Percentiles rank a stretch among this genome's conserved stretches.
phyloP scores from a whole-genome alignment of 345 rosid species.

The Populus tremula region DNA sequence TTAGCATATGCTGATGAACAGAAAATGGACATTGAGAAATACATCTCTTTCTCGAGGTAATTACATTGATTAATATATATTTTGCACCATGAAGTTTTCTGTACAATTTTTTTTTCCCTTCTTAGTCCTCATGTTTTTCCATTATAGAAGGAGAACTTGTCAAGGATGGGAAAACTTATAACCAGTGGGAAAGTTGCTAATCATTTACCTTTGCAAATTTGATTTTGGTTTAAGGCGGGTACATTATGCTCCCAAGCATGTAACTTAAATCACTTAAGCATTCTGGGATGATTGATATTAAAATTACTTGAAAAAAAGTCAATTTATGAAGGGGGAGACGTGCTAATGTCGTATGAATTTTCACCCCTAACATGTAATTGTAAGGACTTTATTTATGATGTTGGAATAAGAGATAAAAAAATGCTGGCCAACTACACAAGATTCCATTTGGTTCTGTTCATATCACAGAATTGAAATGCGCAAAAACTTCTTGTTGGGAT shows the following conservation, averaged over 20 bases:
- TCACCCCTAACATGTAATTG: background rate
- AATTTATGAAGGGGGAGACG: background rate
- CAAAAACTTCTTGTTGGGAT: background rate
- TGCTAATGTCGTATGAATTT: background rate
- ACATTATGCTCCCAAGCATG: background rate
- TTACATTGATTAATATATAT: background rate
- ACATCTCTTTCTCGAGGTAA: conserved; percentile 52
- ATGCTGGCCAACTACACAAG: background rate
- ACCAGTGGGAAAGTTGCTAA: background rate
- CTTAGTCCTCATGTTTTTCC: background rate
- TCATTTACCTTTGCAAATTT: background rate
- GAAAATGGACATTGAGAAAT: conserved; percentile 52
- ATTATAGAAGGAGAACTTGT: background rate
- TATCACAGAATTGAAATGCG: background rate
- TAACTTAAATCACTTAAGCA: background rate
- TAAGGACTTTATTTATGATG: background rate
- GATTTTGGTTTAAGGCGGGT: background rate
- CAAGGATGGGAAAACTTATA: background rate
- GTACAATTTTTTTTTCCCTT: background rate
- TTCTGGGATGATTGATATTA: background rate
- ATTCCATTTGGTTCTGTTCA: background rate
- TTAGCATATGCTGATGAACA: conserved; percentile 49
- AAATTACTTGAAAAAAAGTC: background rate
- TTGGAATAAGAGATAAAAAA: background rate
- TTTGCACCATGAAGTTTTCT: background rate